phyloP scores from a whole-genome alignment of 2,329 filamentous ascomycete species.

The Paraconiothyrium brasiliense region DNA sequence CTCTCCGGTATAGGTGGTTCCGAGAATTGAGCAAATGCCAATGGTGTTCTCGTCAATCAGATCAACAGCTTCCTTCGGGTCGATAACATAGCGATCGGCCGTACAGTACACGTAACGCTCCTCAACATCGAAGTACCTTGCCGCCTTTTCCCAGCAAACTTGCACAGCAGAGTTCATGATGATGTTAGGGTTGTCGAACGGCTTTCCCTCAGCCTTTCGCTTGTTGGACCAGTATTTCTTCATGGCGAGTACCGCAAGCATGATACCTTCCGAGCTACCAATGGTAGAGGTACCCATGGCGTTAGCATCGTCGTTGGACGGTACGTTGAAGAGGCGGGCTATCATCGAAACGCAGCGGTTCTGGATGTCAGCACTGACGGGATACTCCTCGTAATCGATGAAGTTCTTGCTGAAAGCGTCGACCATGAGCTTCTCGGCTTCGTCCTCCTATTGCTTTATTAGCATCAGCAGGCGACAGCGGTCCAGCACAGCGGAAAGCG shows the following conservation, averaged over 20 bases:
- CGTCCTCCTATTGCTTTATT: constrained; percentile 73
- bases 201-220: constrained; percentile 83
- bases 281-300: constrained; percentile 89
- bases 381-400: constrained; percentile 62
- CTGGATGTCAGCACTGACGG: constrained; percentile 67
- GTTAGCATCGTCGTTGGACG: constrained; percentile 65
- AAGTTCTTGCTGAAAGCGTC: constrained; percentile 96
- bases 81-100: constrained; percentile 68
- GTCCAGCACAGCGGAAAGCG: constrained; percentile 15
- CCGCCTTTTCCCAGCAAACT: constrained; percentile 92
- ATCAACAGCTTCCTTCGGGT: constrained; percentile 69
- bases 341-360: constrained; percentile 76
- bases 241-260: constrained; percentile 84
- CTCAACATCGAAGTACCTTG: constrained; percentile 89
- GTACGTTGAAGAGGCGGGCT: constrained; percentile 81
- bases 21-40: constrained; percentile 90
- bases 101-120: constrained; percentile 80
- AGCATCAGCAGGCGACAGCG: constrained; percentile 5
- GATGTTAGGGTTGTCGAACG: constrained; percentile 83
- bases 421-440: constrained; percentile 94
- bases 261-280: constrained; percentile 86
- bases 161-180: constrained; percentile 97
- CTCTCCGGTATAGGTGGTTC: constrained; percentile 94
- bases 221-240: constrained; percentile 94
- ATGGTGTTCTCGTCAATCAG: constrained; percentile 78